Conservation (phyloP, 1,284 basidiomycete genomes). For the Sphagnurus paluster region DNA sequence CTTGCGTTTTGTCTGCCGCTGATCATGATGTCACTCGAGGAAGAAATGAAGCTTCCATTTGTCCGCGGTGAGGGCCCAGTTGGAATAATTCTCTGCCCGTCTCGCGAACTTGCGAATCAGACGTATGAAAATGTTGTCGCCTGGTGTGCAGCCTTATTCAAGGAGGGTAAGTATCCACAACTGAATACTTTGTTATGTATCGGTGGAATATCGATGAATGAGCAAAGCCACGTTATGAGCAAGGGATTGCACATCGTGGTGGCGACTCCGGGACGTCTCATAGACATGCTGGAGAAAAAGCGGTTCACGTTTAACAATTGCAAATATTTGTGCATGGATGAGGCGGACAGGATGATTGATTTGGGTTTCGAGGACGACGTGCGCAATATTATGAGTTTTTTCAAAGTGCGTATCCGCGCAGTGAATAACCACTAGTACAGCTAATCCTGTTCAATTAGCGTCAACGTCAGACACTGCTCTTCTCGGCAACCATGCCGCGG, state of each 20-base stretch:
- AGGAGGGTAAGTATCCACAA: constrained; percentile 80
- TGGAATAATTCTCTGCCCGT: constrained; percentile 94
- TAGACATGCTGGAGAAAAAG: constrained; percentile 97
- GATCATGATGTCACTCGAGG: constrained; percentile 95
- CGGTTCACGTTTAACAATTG: constrained; percentile 89
- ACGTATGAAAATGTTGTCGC: constrained; percentile 92
- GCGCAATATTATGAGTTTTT: constrained; percentile 97
- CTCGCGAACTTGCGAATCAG: constrained; percentile 91
- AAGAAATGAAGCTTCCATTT: constrained; percentile 89
- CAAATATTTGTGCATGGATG: constrained; percentile 97
- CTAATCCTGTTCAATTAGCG: constrained; percentile 52
- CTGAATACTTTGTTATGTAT: constrained; percentile 91
- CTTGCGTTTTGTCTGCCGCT: constrained; percentile 90
- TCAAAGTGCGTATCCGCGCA: constrained; percentile 65
- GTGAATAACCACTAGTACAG: background rate
- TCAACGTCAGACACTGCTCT: constrained; percentile 95
- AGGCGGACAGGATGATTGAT: constrained; percentile 99
- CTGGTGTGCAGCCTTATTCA: constrained; percentile 84
- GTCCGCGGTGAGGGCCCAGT: constrained; percentile 93
- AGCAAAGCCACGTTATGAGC: constrained; percentile 87
- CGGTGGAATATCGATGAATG: constrained; percentile 97
- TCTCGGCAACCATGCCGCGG: constrained; percentile 98
- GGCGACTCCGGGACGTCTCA: constrained; percentile 92
- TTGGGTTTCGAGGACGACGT: constrained; percentile 99
- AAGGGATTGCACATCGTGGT: constrained; percentile 96